A percentile compares a stretch with the other conserved stretches of the same genome.
Conservation (phyloP, 495 filamentous ascomycete species). For the Neurospora terricola region DNA sequence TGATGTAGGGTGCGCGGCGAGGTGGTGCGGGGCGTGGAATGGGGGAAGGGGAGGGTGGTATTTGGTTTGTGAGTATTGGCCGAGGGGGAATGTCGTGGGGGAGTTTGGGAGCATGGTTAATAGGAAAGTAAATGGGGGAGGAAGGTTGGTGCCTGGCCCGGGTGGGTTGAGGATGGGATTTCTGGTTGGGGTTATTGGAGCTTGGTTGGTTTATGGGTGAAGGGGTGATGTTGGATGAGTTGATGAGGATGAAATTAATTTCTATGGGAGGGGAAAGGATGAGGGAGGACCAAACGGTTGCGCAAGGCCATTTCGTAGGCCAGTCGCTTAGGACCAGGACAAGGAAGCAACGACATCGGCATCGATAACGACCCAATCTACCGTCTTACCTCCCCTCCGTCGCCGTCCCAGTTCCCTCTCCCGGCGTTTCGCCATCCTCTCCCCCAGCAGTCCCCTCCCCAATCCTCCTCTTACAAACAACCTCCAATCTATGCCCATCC, state of each 20-base stretch:
- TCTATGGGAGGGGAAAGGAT: too few relatives aligned
- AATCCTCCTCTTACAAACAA: constrained; percentile 19
- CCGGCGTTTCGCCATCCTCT: too few relatives aligned
- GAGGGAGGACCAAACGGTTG: too few relatives aligned
- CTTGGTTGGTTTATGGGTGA: not conserved
- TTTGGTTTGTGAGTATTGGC: constrained; percentile 74
- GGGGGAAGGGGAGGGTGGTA: constrained; percentile 44
- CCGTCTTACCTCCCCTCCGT: not conserved
- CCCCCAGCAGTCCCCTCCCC: too few relatives aligned
- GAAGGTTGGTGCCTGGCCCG: not conserved
- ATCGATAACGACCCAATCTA: not conserved
- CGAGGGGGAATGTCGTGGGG: constrained; percentile 62
- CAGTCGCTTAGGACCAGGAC: too few relatives aligned
- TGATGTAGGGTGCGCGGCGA: constrained; percentile 57
- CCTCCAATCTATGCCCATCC: constrained; percentile 32
- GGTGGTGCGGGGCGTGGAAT: constrained; percentile 41
- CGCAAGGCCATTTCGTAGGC: too few relatives aligned
- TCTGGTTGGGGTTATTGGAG: not conserved
- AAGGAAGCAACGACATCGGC: not conserved
- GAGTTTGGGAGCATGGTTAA: constrained; percentile 42
- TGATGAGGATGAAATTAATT: too few relatives aligned
- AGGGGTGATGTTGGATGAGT: too few relatives aligned
- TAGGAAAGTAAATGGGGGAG: constrained; percentile 11
- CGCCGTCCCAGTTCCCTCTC: not conserved
- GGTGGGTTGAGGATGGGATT: not conserved